Percentiles rank a stretch among this genome's conserved stretches.
phyloP scores from a whole-genome alignment of 2,329 filamentous ascomycete genomes.

The Podosphaera fusca region DNA sequence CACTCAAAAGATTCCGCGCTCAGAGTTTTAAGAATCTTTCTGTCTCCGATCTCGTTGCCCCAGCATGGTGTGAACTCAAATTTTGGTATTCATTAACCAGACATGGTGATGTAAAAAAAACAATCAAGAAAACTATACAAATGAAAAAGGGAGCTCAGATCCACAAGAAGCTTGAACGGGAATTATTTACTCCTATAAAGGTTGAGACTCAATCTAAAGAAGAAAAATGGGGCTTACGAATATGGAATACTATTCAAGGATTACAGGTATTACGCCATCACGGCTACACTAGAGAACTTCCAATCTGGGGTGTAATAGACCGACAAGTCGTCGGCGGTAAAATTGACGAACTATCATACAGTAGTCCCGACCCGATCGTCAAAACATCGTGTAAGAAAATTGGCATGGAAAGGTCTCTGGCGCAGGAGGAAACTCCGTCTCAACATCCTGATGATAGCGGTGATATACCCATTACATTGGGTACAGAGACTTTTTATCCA shows the following conservation, averaged over 20 bases:
- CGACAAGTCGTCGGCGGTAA: slow-evolving; percentile 70
- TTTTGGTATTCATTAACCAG: slow-evolving; percentile 70
- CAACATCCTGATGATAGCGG: slow-evolving; percentile 6
- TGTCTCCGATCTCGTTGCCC: slow-evolving; percentile 70
- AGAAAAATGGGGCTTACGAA: slow-evolving; percentile 55
- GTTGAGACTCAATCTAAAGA: slow-evolving; percentile 54
- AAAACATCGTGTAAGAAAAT: slow-evolving; percentile 21
- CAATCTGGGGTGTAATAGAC: slow-evolving; percentile 68
- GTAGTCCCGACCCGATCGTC: slow-evolving; percentile 48
- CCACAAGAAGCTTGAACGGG: slow-evolving; percentile 63
- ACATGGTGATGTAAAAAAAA: slow-evolving; percentile 42
- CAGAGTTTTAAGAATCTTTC: slow-evolving; percentile 58
- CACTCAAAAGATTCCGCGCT: slow-evolving; percentile 56
- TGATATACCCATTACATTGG: slow-evolving; percentile 6
- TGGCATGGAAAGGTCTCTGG: slow-evolving; percentile 3
- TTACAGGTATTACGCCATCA: slow-evolving; percentile 48
- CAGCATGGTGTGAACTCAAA: slow-evolving; percentile 89
- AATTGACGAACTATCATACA: slow-evolving; percentile 65
- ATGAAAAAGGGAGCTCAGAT: slow-evolving; percentile 68
- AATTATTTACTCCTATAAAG: slow-evolving; percentile 56
- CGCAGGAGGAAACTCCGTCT: slow-evolving; percentile 17
- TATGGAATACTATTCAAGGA: slow-evolving; percentile 86
- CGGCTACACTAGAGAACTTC: slow-evolving; percentile 51
- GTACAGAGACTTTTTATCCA: slow-evolving; percentile 3
- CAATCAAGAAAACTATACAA: slow-evolving; percentile 34